Evolutionary conservation across 176 grass and related monocot species (phyloP).

Genomic region (Hyparrhenia diplandra): DNA sequence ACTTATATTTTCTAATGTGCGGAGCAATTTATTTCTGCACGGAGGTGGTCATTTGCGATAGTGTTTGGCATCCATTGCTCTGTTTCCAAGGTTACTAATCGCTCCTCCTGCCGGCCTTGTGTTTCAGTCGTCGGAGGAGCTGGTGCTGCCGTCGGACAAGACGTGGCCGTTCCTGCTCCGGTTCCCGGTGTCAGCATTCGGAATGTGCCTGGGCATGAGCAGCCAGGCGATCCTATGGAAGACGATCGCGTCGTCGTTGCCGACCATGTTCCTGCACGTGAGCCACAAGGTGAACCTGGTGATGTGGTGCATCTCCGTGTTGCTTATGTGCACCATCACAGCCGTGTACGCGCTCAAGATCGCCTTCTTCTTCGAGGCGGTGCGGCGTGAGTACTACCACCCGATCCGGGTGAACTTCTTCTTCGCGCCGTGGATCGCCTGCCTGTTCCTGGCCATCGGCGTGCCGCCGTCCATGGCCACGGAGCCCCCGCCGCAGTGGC

Average conservation of each 20-base stretch:
- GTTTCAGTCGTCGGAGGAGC: slow-evolving; percentile 57
- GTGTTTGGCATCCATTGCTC: not conserved
- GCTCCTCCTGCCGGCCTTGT: not conserved
- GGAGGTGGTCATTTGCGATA: not conserved
- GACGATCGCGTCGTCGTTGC: slow-evolving; percentile 55
- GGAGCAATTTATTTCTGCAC: not conserved
- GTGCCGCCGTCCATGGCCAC: slow-evolving; percentile 36
- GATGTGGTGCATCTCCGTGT: slow-evolving; percentile 67
- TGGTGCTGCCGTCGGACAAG: slow-evolving; percentile 71
- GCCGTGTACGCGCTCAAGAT: slow-evolving; percentile 59
- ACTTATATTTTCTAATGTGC: not conserved
- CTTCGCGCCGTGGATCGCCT: slow-evolving; percentile 87
- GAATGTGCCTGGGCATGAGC: slow-evolving; percentile 82
- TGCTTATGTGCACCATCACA: slow-evolving; percentile 36
- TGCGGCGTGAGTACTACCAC: slow-evolving; percentile 86
- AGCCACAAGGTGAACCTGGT: slow-evolving; percentile 52
- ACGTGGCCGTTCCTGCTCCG: slow-evolving; percentile 92
- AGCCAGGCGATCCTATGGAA: slow-evolving; percentile 97
- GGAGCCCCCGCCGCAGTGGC: slow-evolving; percentile 16
- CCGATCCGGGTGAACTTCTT: slow-evolving; percentile 93
- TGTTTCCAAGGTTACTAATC: not conserved
- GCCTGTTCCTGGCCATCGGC: slow-evolving; percentile 69
- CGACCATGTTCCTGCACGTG: slow-evolving; percentile 65
- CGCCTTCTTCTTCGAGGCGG: slow-evolving; percentile 81
- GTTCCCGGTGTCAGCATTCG: slow-evolving; percentile 77